phyloP scores from a whole-genome alignment of 306 rosid species.

The Comarum palustre region DNA sequence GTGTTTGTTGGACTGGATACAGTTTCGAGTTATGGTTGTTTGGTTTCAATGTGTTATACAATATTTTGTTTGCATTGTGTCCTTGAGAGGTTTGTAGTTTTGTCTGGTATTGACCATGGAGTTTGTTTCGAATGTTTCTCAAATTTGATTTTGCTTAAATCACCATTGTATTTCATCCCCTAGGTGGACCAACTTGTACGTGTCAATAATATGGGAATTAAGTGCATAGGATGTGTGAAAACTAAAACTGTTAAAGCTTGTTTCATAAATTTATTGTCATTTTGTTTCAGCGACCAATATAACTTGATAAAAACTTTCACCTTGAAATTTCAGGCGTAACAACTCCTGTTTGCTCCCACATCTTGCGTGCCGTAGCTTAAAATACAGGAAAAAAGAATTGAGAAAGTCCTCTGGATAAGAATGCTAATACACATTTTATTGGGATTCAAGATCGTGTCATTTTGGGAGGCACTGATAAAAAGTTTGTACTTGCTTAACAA shows the following conservation, averaged over 20 bases:
- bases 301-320: conserved; percentile 20
- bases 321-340: conserved; percentile 41
- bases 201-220: not conserved
- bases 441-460: conserved; percentile 39
- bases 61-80: not conserved
- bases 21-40: not conserved
- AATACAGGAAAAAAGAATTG: conserved; percentile 26
- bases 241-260: not conserved
- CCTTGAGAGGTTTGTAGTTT: not conserved
- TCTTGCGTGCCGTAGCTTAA: conserved; percentile 26
- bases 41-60: not conserved
- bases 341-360: conserved; percentile 21
- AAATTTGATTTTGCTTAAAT: not conserved
- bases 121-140: not conserved
- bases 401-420: conserved; percentile 40
- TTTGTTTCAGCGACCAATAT: not conserved
- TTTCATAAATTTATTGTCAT: not conserved
- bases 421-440: conserved; percentile 40
- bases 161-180: not conserved
- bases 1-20: not conserved
- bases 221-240: not conserved
- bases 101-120: not conserved
- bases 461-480: conserved; percentile 42
- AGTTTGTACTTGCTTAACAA: conserved; percentile 23
- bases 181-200: not conserved